A percentile compares a stretch with the other conserved stretches of the same genome.
phyloP scores from a whole-genome alignment of 495 filamentous ascomycete genomes.

The Tuber calosporum region DNA sequence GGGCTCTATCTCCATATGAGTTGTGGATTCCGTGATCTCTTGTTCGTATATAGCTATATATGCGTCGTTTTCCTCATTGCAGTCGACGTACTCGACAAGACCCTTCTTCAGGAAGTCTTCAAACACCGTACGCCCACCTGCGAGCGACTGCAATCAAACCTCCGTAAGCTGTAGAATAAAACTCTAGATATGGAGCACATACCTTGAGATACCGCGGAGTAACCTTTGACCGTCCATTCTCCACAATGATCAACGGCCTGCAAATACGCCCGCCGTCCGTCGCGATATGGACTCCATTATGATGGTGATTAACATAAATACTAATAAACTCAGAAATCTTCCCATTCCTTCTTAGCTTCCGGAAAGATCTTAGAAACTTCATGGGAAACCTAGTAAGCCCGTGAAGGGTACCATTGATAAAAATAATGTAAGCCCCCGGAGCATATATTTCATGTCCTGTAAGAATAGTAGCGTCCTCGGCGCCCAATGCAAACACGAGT shows the following conservation, averaged over 20 bases:
- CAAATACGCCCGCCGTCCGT: constrained; percentile 96
- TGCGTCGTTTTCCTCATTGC: constrained; percentile 96
- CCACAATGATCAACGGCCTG: constrained; percentile 86
- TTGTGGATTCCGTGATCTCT: constrained; percentile 69
- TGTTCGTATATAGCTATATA: constrained; percentile 83
- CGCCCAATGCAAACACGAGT: constrained; percentile 68
- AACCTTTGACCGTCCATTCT: constrained; percentile 72
- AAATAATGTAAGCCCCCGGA: constrained; percentile 77
- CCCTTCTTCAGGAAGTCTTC: constrained; percentile 87
- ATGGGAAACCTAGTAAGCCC: constrained; percentile 77
- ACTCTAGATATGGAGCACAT: background rate
- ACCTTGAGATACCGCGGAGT: constrained; percentile 62
- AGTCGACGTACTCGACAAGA: constrained; percentile 91
- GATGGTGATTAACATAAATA: constrained; percentile 89
- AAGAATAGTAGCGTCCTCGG: constrained; percentile 50
- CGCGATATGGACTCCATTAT: constrained; percentile 84
- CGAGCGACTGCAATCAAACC: constrained; percentile 49
- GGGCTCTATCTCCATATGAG: constrained; percentile 94
- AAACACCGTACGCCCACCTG: constrained; percentile 73
- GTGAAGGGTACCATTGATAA: constrained; percentile 88
- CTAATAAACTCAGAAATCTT: constrained; percentile 89
- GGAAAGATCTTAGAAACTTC: constrained; percentile 72
- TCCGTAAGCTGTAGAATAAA: background rate
- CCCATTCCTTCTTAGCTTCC: constrained; percentile 74
- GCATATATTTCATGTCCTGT: constrained; percentile 77